phyloP scores from a whole-genome alignment of 2,329 filamentous ascomycete species.

The Didymella keratinophila region DNA sequence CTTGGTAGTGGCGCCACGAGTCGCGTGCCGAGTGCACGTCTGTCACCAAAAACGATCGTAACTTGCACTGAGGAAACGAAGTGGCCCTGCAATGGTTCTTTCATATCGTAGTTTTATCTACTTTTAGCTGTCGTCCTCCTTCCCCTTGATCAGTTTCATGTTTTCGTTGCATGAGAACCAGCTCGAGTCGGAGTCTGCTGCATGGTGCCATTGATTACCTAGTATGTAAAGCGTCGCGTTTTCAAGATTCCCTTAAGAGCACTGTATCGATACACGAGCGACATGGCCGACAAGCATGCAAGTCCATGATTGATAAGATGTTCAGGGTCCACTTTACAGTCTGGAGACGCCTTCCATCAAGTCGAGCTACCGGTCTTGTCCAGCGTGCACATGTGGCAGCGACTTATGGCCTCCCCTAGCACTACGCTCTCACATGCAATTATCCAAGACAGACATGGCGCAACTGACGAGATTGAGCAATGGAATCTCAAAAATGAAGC shows the following conservation, averaged over 20 bases:
- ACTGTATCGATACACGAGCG: neutral
- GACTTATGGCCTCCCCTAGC: neutral
- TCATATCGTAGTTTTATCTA: slow-evolving; percentile 3
- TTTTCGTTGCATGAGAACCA: neutral
- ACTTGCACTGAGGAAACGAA: slow-evolving; percentile 5
- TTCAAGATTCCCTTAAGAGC: neutral
- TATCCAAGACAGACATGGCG: too few species aligned
- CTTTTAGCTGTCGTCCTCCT: neutral
- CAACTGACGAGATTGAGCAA: neutral
- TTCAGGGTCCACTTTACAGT: neutral
- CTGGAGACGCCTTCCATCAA: neutral
- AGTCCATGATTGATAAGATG: neutral
- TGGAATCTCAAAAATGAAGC: neutral
- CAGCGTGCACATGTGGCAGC: neutral
- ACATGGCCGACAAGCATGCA: neutral
- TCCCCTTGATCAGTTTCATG: neutral
- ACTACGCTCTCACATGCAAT: neutral
- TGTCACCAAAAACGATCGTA: slow-evolving; percentile 7
- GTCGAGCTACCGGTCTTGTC: neutral
- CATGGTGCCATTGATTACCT: neutral
- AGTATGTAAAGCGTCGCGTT: neutral
- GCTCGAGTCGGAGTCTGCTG: neutral
- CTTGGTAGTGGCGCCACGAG: slow-evolving; percentile 13
- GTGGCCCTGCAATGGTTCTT: slow-evolving; percentile 26
- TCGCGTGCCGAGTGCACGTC: slow-evolving; percentile 9